Evolutionary conservation across 768 basidiomycete species (phyloP), one percentile per base, ranked within the genome.

Genomic region (Pleurotus platypus): DNA sequence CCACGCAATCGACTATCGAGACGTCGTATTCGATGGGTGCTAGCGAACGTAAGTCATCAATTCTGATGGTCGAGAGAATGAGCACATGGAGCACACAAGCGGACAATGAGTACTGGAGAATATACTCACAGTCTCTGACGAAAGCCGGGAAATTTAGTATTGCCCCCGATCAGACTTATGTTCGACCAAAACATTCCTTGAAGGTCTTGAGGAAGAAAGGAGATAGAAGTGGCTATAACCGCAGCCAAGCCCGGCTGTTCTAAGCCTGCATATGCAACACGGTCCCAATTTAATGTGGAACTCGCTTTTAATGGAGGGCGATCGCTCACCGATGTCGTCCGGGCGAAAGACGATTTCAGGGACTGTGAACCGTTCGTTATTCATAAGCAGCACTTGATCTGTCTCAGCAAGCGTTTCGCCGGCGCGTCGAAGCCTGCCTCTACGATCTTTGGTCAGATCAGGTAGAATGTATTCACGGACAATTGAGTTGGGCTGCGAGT

Each of bases 161-260:
- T 89, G 12, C 95, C 95, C 49, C 95, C 95, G 64, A 94, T 83
- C 61, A 96, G 72, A 11, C 90, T 90, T 59, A 98, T 94, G 69
- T 98, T 92, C 35, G 85, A 85, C 94, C 94, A 98, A 71, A 94
- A 97, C 88, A 98, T 85, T 35, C 92, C 94, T 62, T 87, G 91
- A 22, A 95, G 63, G 63, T 95, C 92, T 50, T 79, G 74, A 0
- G 92, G 92, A 58, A 98, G 82, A 27, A 81, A 71, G 0, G 81
- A 76, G 65, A 98, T 93, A 57, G 88, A 88, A 55, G 80, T 68
- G 40, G 90, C 88, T 58, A 98, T 83, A 9, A 87, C 84, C 56
- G 79, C 81, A 37, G 92, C 77, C 26, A 98, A 72, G 1, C 95
- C 95, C 15, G 83, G 78, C 66, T 97, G 94, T 9, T 86, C 81